These are phyloP conservation scores for Earliella scabrosa DNA, from an alignment of 1,284 basidiomycete species.

Conservation along the genomic window DNA sequence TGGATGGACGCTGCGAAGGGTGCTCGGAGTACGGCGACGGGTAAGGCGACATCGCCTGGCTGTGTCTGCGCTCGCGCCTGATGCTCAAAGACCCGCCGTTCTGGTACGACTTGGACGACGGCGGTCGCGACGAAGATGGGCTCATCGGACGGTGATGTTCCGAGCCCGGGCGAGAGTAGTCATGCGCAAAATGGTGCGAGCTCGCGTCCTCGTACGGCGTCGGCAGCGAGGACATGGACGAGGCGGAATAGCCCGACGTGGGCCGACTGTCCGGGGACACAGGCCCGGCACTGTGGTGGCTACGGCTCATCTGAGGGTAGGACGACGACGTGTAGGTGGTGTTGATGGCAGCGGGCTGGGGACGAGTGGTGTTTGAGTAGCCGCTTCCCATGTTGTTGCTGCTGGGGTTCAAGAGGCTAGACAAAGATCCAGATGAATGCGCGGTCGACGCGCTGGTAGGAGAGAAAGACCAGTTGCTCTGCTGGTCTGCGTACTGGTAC, in stretches of 20 bases:
- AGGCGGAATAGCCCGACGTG: conserved; percentile 81
- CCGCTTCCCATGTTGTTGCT: conserved; percentile 59
- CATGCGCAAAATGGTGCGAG: conserved; percentile 51
- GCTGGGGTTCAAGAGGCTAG: conserved; percentile 78
- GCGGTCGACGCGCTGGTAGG: conserved; percentile 56
- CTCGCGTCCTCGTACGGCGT: conserved; percentile 61
- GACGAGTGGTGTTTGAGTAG: conserved; percentile 41
- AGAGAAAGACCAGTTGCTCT: conserved; percentile 63
- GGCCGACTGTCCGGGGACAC: conserved; percentile 82
- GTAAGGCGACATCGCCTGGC: conserved; percentile 83
- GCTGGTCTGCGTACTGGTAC: conserved; percentile 60
- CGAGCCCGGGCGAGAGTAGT: conserved; percentile 70
- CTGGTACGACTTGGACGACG: conserved; percentile 63
- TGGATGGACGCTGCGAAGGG: conserved; percentile 58
- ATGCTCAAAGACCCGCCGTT: conserved; percentile 59
- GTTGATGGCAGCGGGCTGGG: conserved; percentile 60
- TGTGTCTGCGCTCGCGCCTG: conserved; percentile 72
- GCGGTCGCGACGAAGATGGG: conserved; percentile 53
- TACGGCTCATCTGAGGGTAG: conserved; percentile 65
- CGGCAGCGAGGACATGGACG: conserved; percentile 72
- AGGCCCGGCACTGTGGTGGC: conserved; percentile 70
- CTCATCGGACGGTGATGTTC: conserved; percentile 59
- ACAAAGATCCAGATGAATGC: conserved; percentile 69
- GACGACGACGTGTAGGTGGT: conserved; percentile 63
- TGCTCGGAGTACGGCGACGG: conserved; percentile 76